A percentile compares a stretch with the other conserved stretches of the same genome.
Conservation (phyloP, 202 grass and related monocot species). For the Saccharum hybrid region DNA sequence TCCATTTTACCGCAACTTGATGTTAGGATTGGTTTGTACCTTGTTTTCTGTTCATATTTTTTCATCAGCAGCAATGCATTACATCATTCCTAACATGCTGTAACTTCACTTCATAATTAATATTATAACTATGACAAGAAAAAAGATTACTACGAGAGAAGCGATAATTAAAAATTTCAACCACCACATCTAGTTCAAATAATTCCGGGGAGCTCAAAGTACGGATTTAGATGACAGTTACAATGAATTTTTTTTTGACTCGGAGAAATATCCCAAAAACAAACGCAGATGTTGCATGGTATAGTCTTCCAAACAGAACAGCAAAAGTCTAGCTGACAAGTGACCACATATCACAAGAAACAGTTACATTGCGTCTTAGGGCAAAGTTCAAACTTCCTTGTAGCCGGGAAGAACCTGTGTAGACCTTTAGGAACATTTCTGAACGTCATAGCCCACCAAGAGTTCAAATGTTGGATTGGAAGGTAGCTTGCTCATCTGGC, state of each 20-base stretch:
- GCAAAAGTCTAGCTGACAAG: neutral
- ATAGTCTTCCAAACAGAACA: neutral
- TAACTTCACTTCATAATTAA: too few relatives aligned
- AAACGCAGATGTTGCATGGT: neutral
- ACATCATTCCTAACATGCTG: too few relatives aligned
- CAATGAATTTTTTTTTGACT: neutral
- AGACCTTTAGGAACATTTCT: neutral
- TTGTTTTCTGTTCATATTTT: too few relatives aligned
- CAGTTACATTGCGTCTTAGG: neutral
- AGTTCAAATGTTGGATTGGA: neutral
- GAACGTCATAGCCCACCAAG: neutral
- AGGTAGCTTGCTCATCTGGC: constrained; percentile 33
- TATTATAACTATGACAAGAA: too few relatives aligned
- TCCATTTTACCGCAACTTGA: too few relatives aligned
- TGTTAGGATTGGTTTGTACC: too few relatives aligned
- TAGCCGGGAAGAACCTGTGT: neutral
- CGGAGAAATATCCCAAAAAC: neutral
- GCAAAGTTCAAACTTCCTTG: neutral
- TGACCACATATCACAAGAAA: neutral
- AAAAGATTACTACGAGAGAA: neutral
- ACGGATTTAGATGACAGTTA: neutral
- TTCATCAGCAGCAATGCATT: too few relatives aligned
- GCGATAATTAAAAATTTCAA: neutral
- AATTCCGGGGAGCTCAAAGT: neutral
- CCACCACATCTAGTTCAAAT: neutral